Conservation (phyloP, 495 filamentous ascomycete genomes). For the Immersiella caudata region DNA sequence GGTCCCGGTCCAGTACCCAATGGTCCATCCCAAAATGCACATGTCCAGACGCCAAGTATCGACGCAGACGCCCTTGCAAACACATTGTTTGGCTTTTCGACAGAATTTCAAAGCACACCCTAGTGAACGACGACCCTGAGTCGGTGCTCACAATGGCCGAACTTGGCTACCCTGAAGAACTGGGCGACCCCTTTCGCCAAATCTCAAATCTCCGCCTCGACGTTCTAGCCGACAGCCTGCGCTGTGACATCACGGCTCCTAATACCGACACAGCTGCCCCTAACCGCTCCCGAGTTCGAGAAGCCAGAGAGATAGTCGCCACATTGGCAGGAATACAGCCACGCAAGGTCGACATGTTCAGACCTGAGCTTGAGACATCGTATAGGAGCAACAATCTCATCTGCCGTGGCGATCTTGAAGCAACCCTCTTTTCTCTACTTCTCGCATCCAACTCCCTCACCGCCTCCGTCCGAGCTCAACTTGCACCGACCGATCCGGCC, state of each 20-base stretch:
- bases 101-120: constrained; percentile 44
- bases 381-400: constrained; percentile 33
- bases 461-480: constrained; percentile 42
- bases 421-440: constrained; percentile 52
- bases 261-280: constrained; percentile 32
- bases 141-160: constrained; percentile 39
- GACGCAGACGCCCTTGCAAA: constrained; percentile 42
- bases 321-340: constrained; percentile 42
- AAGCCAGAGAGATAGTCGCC: constrained; percentile 50
- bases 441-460: constrained; percentile 50
- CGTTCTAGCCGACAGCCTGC: constrained; percentile 47
- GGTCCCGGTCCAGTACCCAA: constrained; percentile 36
- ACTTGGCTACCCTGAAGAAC: constrained; percentile 44
- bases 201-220: constrained; percentile 50
- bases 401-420: constrained; percentile 46
- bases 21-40: constrained; percentile 46
- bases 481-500: constrained; percentile 41
- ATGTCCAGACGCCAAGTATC: constrained; percentile 39
- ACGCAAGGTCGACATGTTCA: constrained; percentile 39
- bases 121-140: constrained; percentile 40
- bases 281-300: constrained; percentile 39
- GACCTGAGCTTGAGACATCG: constrained; percentile 39
- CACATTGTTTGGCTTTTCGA: constrained; percentile 54
- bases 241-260: constrained; percentile 44
- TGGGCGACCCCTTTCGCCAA: constrained; percentile 46